Evolutionary conservation across 1,139 yeast species (phyloP).

Genomic region (Yamadazyma membranifaciens): DNA sequence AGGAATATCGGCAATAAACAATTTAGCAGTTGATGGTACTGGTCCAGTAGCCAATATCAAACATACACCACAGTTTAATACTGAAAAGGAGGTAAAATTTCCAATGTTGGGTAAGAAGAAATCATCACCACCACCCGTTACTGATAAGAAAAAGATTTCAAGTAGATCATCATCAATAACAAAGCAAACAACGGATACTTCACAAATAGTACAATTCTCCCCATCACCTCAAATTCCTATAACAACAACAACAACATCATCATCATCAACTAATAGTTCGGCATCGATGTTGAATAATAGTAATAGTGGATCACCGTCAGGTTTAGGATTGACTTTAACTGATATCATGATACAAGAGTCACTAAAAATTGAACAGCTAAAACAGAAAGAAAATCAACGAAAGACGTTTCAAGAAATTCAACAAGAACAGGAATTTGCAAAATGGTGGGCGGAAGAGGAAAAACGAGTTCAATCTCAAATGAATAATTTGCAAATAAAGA

Average conservation of each 20-base stretch:
- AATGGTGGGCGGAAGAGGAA: constrained; percentile 81
- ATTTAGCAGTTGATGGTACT: neutral
- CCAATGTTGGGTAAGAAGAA: constrained; percentile 3
- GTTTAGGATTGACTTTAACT: constrained; percentile 22
- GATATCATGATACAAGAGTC: constrained; percentile 49
- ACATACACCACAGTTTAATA: neutral
- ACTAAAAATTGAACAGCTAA: constrained; percentile 36
- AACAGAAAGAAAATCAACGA: constrained; percentile 26
- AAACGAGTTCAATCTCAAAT: constrained; percentile 53
- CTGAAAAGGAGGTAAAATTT: neutral
- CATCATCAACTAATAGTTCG: neutral
- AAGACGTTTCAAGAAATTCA: constrained; percentile 66
- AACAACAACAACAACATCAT: too few relatives aligned
- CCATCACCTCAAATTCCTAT: neutral
- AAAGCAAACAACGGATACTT: neutral
- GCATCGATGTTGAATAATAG: neutral
- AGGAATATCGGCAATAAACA: neutral
- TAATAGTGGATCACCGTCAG: neutral
- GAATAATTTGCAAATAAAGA: constrained; percentile 16
- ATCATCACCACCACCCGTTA: constrained; percentile 1
- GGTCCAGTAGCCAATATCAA: neutral
- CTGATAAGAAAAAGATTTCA: neutral
- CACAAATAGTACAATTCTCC: neutral
- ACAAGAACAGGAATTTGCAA: constrained; percentile 75
- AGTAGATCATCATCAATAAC: neutral